Evolutionary conservation across 371 early-diverging fungal genomes (phyloP).

Genomic region (Lichtheimia ornata): DNA sequence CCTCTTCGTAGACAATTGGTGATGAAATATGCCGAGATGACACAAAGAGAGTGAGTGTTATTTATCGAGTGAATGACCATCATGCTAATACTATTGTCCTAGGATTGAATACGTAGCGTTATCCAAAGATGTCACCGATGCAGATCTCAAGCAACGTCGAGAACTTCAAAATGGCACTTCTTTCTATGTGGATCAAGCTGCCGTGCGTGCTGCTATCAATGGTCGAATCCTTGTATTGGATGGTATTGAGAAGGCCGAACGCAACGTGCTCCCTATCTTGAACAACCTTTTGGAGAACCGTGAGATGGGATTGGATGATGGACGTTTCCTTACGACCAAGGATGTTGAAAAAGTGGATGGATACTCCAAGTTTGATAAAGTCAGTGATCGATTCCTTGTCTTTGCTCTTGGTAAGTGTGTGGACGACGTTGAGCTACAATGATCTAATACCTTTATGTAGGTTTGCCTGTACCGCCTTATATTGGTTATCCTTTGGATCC

Average conservation of each 20-base stretch:
- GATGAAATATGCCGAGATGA: constrained; percentile 77
- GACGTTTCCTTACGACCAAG: constrained; percentile 75
- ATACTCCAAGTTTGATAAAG: constrained; percentile 60
- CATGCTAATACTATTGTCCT: not conserved
- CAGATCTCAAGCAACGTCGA: constrained; percentile 83
- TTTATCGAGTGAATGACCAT: not conserved
- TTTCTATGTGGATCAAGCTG: constrained; percentile 76
- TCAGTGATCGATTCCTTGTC: constrained; percentile 72
- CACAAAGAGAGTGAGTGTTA: constrained; percentile 46
- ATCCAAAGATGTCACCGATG: constrained; percentile 79
- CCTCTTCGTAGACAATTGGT: constrained; percentile 69
- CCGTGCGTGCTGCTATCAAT: constrained; percentile 80
- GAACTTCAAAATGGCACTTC: constrained; percentile 76
- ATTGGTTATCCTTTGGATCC: constrained; percentile 84
- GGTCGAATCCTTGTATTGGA: constrained; percentile 82
- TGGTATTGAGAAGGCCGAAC: constrained; percentile 84
- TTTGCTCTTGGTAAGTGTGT: constrained; percentile 66
- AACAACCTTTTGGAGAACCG: constrained; percentile 88
- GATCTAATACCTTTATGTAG: constrained; percentile 15
- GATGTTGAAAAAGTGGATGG: constrained; percentile 43
- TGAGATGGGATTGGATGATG: constrained; percentile 88
- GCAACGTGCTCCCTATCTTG: constrained; percentile 84
- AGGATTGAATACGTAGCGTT: constrained; percentile 79
- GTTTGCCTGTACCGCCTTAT: constrained; percentile 80
- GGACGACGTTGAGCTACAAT: not conserved